Evolutionary conservation across 1,139 yeast species (phyloP).

Genomic region (Pichia sp.): DNA sequence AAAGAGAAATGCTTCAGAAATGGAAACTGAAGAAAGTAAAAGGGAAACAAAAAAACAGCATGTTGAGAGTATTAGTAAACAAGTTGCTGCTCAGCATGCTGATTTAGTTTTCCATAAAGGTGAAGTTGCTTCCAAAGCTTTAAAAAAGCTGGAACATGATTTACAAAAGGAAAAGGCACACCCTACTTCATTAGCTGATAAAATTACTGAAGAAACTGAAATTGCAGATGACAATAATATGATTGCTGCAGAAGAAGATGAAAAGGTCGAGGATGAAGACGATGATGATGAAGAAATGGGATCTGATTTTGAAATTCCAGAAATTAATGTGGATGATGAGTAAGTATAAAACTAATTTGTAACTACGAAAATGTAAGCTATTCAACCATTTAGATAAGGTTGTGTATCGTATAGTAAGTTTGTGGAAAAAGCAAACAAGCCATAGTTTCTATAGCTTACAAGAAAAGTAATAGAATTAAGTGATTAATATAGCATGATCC

Average conservation of each 20-base stretch:
- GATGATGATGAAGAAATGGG: conserved; percentile 23
- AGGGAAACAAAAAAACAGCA: conserved; percentile 6
- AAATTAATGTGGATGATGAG: conserved; percentile 29
- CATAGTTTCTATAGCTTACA: conserved; percentile 20
- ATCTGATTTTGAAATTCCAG: conserved; percentile 33
- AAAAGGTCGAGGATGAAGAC: conserved; percentile 4
- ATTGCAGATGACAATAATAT: conserved; percentile 2
- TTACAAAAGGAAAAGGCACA: conserved; percentile 4
- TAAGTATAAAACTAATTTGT: neutral
- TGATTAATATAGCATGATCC: conserved; percentile 20
- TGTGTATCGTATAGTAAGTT: neutral
- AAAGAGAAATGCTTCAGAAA: conserved; percentile 8
- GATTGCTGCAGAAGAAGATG: neutral
- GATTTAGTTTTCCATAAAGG: conserved; percentile 17
- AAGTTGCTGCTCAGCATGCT: conserved; percentile 7
- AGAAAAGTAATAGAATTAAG: neutral
- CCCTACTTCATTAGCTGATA: neutral
- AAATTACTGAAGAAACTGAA: conserved; percentile 1
- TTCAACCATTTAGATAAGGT: no score
- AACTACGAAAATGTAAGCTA: conserved; percentile 5
- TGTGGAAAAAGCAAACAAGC: conserved; percentile 1
- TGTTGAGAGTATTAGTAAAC: conserved; percentile 7
- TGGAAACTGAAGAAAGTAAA: neutral
- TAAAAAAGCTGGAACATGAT: conserved; percentile 6
- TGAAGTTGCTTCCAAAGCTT: conserved; percentile 5